Conservation (phyloP, 441 rosid species). For the Viola pubescens region DNA sequence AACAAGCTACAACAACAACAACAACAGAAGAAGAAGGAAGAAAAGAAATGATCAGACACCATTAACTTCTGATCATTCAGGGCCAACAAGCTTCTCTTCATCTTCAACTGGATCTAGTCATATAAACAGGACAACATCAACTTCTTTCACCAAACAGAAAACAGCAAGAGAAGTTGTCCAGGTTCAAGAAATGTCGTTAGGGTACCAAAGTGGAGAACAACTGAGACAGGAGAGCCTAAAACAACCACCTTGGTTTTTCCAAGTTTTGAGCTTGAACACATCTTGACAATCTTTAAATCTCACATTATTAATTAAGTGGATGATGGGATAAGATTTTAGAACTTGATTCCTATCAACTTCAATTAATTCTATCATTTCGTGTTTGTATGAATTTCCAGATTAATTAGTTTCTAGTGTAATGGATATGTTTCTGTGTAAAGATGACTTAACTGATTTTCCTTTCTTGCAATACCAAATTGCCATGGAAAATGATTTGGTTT, state of each 20-base stretch:
- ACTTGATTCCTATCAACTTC: conserved; percentile 21
- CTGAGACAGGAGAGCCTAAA: conserved; percentile 45
- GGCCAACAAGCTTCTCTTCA: conserved; percentile 62
- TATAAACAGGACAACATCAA: conserved; percentile 28
- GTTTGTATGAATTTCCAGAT: conserved; percentile 19
- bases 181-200: conserved; percentile 21
- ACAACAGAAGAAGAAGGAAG: too few relatives aligned
- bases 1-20: conserved; percentile 26
- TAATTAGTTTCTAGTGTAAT: conserved; percentile 7
- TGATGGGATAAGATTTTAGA: conserved; percentile 26
- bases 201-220: conserved; percentile 34
- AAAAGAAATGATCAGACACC: conserved; percentile 35
- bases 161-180: conserved; percentile 13
- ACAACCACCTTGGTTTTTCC: conserved; percentile 74
- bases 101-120: conserved; percentile 71
- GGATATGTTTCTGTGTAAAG: conserved; percentile 27
- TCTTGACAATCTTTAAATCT: conserved; percentile 22
- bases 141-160: conserved; percentile 16
- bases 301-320: not conserved
- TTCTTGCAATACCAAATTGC: not conserved
- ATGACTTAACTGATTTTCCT: conserved; percentile 15
- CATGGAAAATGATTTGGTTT: not conserved
- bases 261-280: conserved; percentile 69
- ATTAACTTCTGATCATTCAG: conserved; percentile 42
- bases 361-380: conserved; percentile 19